A percentile compares a stretch with the other conserved stretches of the same genome.
phyloP scores from a whole-genome alignment of 2,329 filamentous ascomycete species.

The Cytospora chrysosperma region DNA sequence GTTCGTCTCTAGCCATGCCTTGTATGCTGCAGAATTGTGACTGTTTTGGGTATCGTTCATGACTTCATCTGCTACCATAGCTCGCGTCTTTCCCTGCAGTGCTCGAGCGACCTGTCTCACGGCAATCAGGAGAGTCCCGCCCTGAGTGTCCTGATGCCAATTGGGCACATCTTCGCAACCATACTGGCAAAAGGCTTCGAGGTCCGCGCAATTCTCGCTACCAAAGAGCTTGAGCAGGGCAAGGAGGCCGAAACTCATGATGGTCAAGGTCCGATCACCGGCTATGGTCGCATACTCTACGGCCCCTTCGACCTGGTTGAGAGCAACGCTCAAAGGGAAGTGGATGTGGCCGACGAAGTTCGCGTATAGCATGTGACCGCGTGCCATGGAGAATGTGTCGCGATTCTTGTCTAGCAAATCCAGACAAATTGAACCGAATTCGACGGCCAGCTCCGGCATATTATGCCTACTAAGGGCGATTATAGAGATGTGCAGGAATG shows the following conservation, averaged over 20 bases:
- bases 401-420: slow-evolving; percentile 63
- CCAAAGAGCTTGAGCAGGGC: slow-evolving; percentile 68
- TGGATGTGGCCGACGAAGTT: slow-evolving; percentile 71
- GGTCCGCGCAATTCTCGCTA: slow-evolving; percentile 65
- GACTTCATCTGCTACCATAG: slow-evolving; percentile 50
- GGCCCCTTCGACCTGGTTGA: slow-evolving; percentile 62
- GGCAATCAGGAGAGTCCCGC: slow-evolving; percentile 67
- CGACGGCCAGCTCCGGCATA: slow-evolving; percentile 65
- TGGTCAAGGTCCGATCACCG: slow-evolving; percentile 69
- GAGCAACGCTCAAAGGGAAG: slow-evolving; percentile 56
- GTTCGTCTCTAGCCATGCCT: slow-evolving; percentile 54
- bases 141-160: slow-evolving; percentile 69
- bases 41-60: slow-evolving; percentile 60
- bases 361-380: slow-evolving; percentile 67
- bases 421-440: slow-evolving; percentile 62
- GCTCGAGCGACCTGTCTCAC: slow-evolving; percentile 67
- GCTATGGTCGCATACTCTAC: slow-evolving; percentile 65
- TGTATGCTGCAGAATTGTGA: slow-evolving; percentile 61
- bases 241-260: slow-evolving; percentile 68
- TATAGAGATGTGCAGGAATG: slow-evolving; percentile 66
- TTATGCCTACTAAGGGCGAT: slow-evolving; percentile 69
- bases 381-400: slow-evolving; percentile 64
- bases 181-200: slow-evolving; percentile 69
- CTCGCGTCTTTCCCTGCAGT: slow-evolving; percentile 70
- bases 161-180: slow-evolving; percentile 72